These are phyloP conservation scores for Aspergillus quadricinctus DNA, from an alignment of 2,329 filamentous ascomycete genomes.

Conservation along the genomic window DNA sequence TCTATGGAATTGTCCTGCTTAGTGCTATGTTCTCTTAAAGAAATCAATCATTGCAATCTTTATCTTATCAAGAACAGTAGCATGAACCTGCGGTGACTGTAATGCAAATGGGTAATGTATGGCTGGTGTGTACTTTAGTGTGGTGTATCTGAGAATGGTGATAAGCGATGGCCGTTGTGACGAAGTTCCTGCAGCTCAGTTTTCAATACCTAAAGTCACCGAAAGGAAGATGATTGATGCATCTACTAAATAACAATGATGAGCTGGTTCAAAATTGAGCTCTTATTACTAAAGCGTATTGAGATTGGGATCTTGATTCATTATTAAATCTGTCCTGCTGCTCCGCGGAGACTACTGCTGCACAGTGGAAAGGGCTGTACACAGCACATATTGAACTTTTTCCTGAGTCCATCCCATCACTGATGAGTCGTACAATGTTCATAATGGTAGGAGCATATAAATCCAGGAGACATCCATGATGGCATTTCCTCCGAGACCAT, in stretches of 20 bases:
- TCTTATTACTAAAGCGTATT: background rate
- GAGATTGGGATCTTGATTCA: background rate
- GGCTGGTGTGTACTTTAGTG: background rate
- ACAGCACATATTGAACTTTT: background rate
- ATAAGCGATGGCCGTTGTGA: background rate
- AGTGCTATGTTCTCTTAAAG: background rate
- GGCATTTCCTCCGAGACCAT: background rate
- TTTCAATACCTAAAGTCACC: background rate
- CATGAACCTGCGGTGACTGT: background rate
- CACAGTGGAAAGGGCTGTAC: background rate
- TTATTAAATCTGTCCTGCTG: background rate
- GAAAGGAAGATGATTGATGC: background rate
- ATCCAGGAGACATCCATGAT: too few species aligned
- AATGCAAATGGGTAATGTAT: background rate
- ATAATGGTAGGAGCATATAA: background rate
- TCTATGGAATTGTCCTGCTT: background rate
- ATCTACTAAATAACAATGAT: background rate
- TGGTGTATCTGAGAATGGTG: background rate
- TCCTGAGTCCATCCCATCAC: background rate
- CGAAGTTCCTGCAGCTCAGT: background rate
- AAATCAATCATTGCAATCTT: background rate
- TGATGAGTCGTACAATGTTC: background rate
- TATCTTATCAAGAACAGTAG: background rate
- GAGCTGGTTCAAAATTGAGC: background rate
- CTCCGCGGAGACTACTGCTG: background rate